Percentiles rank a stretch among this genome's conserved stretches.
Conservation (phyloP, 1,139 yeast genomes). For the Kodamaea sp. region DNA sequence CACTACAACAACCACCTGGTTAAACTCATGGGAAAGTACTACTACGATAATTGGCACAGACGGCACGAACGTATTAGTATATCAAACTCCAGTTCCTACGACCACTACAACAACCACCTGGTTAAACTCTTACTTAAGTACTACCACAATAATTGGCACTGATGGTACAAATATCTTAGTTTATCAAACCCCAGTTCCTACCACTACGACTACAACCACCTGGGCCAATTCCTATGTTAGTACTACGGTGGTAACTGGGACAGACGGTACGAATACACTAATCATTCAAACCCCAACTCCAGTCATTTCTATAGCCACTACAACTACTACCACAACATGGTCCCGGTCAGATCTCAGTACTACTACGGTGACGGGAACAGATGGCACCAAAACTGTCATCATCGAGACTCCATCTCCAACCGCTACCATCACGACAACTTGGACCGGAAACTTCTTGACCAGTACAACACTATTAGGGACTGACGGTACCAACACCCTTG, state of each 20-base stretch:
- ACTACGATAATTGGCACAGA: no score
- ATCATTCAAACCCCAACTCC: constrained; percentile 18
- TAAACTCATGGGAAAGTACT: no score
- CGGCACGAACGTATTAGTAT: no score
- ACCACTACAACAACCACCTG: no score
- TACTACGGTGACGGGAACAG: constrained; percentile 10
- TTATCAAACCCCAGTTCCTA: constrained; percentile 17
- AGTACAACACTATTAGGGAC: constrained; percentile 11
- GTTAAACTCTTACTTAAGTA: no score
- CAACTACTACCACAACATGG: constrained; percentile 13
- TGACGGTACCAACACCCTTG: constrained; percentile 18
- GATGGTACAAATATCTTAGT: no score
- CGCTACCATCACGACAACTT: constrained; percentile 3
- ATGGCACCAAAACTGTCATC: constrained; percentile 16
- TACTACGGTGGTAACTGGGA: constrained; percentile 7
- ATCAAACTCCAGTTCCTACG: no score
- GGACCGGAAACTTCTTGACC: constrained; percentile 3
- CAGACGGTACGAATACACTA: constrained; percentile 16
- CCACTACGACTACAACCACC: constrained; percentile 11
- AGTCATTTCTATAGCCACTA: no score
- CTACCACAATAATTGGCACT: no score
- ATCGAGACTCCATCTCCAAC: constrained; percentile 18
- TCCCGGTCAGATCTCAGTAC: constrained; percentile 5
- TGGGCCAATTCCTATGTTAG: constrained; percentile 11
- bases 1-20: no score